Base-by-base conservation (phyloP, 192 early-diverging fungal genomes). In the Chytriomyces confervae region DNA sequence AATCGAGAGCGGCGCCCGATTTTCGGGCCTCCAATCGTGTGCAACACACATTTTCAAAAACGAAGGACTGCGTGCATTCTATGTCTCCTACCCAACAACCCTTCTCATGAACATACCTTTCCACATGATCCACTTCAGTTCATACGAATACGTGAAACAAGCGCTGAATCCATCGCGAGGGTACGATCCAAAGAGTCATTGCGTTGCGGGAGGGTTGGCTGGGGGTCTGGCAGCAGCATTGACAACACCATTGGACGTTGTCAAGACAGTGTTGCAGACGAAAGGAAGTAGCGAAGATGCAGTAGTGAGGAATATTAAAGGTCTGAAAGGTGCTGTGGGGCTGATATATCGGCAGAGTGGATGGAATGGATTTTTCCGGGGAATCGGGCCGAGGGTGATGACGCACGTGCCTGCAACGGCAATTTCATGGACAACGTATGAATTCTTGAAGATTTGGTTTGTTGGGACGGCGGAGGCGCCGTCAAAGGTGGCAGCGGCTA, bases 201-300 rank as follows among this genome's bases (percentile, higher is more conserved):
- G 95, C 57, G 78, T 89, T 1, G 91, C 95, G 9, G 97, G 97
- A 13, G 97, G 90, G 18, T 77, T 94, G 61, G 96, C 97, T 6
- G 97, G 97, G 49, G 94, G 92, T 0, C 77, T 95, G 2, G 97
- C 97, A 0, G 91, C 94, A 0, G 90, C 93, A 16, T 82, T 93
- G 46, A 99, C 97, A 0, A 97, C 94, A 23, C 97, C 97, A 2
- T 82, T 99, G n/a, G 96, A 99, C 82, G 96, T 97, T 16, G 91
- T 92, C 47, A 98, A 98, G 80, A 99, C 97, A n/a, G 80, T 96
- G 69, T 83, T 99, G 75, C 97, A 99, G 80, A 96, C 96, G 5
- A 86, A 95, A 11, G 96, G 96, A 0, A 84, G 88, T 18, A 86
- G 90, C 3, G 73, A 84, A 0, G 95, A 97, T 69, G 27, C 86